These are phyloP conservation scores for Cordyceps farinosa DNA, from an alignment of 2,329 filamentous ascomycete species.

Conservation along the genomic window DNA sequence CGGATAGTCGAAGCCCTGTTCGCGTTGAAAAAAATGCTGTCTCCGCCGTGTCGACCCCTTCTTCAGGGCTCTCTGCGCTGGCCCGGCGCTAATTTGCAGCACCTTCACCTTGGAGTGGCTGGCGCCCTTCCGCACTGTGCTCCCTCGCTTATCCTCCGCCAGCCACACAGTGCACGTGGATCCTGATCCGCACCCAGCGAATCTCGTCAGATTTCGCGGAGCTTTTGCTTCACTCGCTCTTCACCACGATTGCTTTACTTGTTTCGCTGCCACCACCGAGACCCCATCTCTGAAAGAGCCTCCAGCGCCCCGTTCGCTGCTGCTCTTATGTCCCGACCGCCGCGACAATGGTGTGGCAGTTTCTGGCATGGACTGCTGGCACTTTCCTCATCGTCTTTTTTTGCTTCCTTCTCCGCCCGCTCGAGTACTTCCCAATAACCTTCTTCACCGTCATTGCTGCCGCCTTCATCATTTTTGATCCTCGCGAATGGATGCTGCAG, in stretches of 20 bases:
- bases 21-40: neutral
- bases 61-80: neutral
- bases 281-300: conserved; percentile 1
- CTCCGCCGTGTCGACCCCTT: neutral
- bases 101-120: neutral
- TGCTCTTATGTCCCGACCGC: conserved; percentile 23
- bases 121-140: neutral
- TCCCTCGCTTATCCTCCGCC: neutral
- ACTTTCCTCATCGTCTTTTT: conserved; percentile 37
- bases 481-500: conserved; percentile 14
- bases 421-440: conserved; percentile 15
- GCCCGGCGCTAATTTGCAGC: neutral
- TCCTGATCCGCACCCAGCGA: neutral
- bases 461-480: conserved; percentile 28
- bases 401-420: conserved; percentile 36
- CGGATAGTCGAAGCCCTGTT: neutral
- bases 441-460: conserved; percentile 12
- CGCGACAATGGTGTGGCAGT: conserved; percentile 45
- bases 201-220: conserved; percentile 14
- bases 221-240: conserved; percentile 7
- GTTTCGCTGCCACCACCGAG: conserved; percentile 2
- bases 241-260: neutral
- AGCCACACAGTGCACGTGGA: neutral
- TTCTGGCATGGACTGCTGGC: conserved; percentile 34
- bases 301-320: conserved; percentile 12